Conservation (phyloP, 2,329 filamentous ascomycete genomes). For the Teratosphaeria viscida region DNA sequence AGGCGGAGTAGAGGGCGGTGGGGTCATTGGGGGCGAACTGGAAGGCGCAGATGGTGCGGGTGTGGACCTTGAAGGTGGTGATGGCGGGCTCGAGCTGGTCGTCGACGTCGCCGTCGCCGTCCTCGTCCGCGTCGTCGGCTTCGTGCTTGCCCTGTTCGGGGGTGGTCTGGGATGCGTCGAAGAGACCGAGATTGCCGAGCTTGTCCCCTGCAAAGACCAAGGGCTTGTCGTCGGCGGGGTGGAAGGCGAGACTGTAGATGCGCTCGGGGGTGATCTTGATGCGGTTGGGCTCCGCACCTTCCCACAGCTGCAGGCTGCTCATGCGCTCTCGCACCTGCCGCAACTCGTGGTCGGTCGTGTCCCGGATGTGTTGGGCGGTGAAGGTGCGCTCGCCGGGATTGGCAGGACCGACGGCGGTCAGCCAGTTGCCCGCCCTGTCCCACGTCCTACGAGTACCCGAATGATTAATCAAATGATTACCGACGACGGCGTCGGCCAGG, state of each 20-base stretch:
- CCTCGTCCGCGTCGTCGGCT: constrained; percentile 52
- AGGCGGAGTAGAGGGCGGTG: constrained; percentile 70
- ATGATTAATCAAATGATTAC: constrained; percentile 30
- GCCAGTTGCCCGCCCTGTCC: constrained; percentile 55
- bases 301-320: constrained; percentile 67
- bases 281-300: constrained; percentile 70
- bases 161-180: constrained; percentile 69
- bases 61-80: constrained; percentile 80
- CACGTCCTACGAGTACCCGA: constrained; percentile 45
- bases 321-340: constrained; percentile 66
- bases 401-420: constrained; percentile 59
- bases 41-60: constrained; percentile 77
- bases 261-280: constrained; percentile 87
- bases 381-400: constrained; percentile 79
- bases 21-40: constrained; percentile 63
- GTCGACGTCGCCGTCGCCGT: constrained; percentile 47
- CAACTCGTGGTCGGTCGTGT: constrained; percentile 67
- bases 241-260: constrained; percentile 78
- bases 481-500: constrained; percentile 67
- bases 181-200: constrained; percentile 77
- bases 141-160: constrained; percentile 33
- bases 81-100: constrained; percentile 64
- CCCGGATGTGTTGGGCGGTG: constrained; percentile 67
- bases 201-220: constrained; percentile 93
- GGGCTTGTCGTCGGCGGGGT: constrained; percentile 76